Evolutionary conservation across 208 protist genomes (phyloP), one percentile per base, ranked within the genome.

Genomic region (Acanthamoeba healyi): DNA sequence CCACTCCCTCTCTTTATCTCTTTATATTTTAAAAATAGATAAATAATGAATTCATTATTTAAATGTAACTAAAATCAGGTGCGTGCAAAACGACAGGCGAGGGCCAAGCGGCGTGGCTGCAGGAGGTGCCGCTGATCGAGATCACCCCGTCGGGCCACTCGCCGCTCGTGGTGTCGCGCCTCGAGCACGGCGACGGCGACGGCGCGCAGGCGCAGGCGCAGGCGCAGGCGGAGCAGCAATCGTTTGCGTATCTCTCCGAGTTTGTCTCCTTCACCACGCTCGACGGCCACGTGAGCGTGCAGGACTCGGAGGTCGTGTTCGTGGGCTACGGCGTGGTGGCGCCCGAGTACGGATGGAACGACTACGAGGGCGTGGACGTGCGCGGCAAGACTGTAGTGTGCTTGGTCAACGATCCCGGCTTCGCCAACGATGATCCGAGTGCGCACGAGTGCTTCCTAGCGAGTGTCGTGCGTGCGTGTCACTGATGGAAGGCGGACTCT

Each of bases 81-180:
- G 12, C 12, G 4, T 49, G 7, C 44, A 51, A 51, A 51, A 6
- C 10, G 17, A 26, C 5, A n/a, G 58, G n/a, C 10, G 58, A 67
- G 29, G 58, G 58, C 9, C n/a, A 67, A 0, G 58, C 58, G n/a
- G 58, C 58, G 58, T 67, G 58, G 58, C 58, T 67, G 58, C 58
- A 67, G 58, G n/a, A 67, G 58, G 58, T 67, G 58, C 58, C 58
- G 58, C 58, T 67, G 3, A n/a, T 67, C 58, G 58, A 67, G 58
- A 67, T 67, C 58, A 67, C 58, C 0, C 58, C 58, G 5, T 67
- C 58, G 29, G 58, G 58, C 58, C 58, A 67, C 58, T 67, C 58
- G 58, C n/a, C 58, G n/a, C 29, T 67, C n/a, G 58, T 67, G n/a
- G 9, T 58, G 51, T 51, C 46, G 46, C 0, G 14, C 46, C 44